Evolutionary conservation across 345 rosid genomes (phyloP).

Genomic region (Dipteronia sinensis): DNA sequence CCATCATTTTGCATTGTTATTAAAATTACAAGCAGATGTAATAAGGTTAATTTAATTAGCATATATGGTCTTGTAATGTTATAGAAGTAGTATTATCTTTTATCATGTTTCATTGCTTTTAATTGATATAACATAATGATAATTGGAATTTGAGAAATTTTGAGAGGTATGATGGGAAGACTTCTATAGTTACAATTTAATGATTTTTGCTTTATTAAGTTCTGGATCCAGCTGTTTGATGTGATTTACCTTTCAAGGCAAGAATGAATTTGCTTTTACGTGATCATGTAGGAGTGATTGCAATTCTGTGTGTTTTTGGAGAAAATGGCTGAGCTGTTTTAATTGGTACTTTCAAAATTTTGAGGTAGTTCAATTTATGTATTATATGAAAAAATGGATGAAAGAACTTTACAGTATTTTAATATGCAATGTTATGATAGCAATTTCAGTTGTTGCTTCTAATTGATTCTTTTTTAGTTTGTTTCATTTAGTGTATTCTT

Average conservation of each 20-base stretch:
- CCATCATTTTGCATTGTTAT: neutral
- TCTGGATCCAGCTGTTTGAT: slow-evolving; percentile 4
- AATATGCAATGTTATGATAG: too few relatives aligned
- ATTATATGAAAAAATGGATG: too few relatives aligned
- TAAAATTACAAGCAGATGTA: slow-evolving; percentile 6
- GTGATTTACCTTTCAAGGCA: neutral
- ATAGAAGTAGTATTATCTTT: neutral
- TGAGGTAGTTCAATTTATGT: neutral
- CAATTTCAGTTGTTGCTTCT: neutral
- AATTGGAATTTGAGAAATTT: neutral
- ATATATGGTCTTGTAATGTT: neutral
- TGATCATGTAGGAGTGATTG: neutral
- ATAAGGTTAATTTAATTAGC: neutral
- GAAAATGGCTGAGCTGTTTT: neutral
- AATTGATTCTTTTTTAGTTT: neutral
- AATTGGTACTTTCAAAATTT: neutral
- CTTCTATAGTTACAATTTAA: neutral
- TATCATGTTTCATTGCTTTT: slow-evolving; percentile 3
- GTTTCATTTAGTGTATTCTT: neutral
- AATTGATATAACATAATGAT: slow-evolving; percentile 1
- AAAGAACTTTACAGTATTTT: too few relatives aligned
- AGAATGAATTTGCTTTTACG: neutral
- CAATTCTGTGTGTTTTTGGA: neutral
- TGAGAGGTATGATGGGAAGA: neutral
- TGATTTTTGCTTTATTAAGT: slow-evolving; percentile 10